Evolutionary conservation across 108 stramenopile genomes (phyloP), one percentile per base, ranked within the genome.

Genomic region (Stephanodiscus minutulus): DNA sequence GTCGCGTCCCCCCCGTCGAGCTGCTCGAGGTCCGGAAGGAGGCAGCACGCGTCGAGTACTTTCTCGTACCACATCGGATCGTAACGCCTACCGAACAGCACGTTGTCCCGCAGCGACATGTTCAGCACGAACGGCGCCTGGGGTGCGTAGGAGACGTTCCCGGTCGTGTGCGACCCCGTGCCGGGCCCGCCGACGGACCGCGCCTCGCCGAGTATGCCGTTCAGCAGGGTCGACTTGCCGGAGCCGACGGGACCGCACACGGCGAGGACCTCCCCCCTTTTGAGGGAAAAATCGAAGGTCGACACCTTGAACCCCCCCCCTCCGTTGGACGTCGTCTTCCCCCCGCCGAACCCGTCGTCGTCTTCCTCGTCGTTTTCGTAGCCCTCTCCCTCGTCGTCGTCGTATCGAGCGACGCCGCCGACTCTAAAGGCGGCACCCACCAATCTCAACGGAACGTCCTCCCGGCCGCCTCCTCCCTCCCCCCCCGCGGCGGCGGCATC

Each of bases 121-220:
- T 98, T 99, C 36, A 96, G 76, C 56, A 99, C 97, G 70, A 97
- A 99, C 9, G 97, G 91, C 24, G 77, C 87, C 74, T 99, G 97
- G 46, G 85, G 82, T 0, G 88, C 96, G 78, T 97, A 99, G 8
- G 96, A 85, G 22, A 96, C 57, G 11, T 64, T 61, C 15, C 88
- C 92, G 43, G 0, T 44, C 2, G 15, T 44, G n/a, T 15, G 13
- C 13, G 13, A 44, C 43, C 43, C 43, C 39, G 10, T 17, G 15
- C 43, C 43, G 11, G 39, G 8, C 9, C 39, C 39, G 43, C 0
- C 15, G 43, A 15, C 2, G 11, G n/a, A n/a, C n/a, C 43, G 15
- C 2, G 15, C 43, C 13, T 96, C 93, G 2, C 85, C 88, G 37
- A 98, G 68, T 12, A 98, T 73, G 13, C 90, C 92, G 15, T 81